Conservation (phyloP, 2,329 filamentous ascomycete genomes). For the Furcasterigmium sp. region DNA sequence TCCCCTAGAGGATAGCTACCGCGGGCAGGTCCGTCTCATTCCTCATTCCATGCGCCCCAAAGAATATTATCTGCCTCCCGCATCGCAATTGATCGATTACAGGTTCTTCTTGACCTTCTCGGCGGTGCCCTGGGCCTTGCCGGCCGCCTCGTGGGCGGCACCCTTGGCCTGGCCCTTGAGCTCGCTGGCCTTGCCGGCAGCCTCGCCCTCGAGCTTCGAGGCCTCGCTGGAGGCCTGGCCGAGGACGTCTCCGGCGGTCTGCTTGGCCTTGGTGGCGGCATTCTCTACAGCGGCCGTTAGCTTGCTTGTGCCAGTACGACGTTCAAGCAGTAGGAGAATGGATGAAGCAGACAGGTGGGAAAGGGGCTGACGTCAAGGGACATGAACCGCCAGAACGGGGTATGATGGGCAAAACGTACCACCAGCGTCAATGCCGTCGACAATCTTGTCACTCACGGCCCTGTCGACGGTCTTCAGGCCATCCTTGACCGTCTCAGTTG, state of each 20-base stretch:
- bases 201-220: slow-evolving; percentile 29
- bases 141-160: slow-evolving; percentile 27
- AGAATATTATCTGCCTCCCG: no score
- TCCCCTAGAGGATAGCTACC: no score
- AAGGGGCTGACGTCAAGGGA: no score
- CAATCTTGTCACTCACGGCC: slow-evolving; percentile 54
- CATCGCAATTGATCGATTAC: slow-evolving; percentile 8
- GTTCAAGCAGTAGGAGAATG: not conserved
- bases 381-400: no score
- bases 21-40: no score
- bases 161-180: slow-evolving; percentile 25
- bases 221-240: slow-evolving; percentile 32
- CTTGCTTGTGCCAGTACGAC: no score
- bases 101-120: slow-evolving; percentile 31
- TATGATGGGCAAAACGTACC: slow-evolving; percentile 32
- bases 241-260: slow-evolving; percentile 29
- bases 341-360: not conserved
- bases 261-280: slow-evolving; percentile 43
- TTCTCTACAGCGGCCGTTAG: slow-evolving; percentile 20
- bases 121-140: slow-evolving; percentile 35
- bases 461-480: slow-evolving; percentile 54
- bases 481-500: slow-evolving; percentile 53
- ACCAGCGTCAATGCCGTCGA: slow-evolving; percentile 54
- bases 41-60: no score
- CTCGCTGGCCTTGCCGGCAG: slow-evolving; percentile 33